Conservation (phyloP, 2,329 filamentous ascomycete genomes). For the Aspergillus pseudotamarii region DNA sequence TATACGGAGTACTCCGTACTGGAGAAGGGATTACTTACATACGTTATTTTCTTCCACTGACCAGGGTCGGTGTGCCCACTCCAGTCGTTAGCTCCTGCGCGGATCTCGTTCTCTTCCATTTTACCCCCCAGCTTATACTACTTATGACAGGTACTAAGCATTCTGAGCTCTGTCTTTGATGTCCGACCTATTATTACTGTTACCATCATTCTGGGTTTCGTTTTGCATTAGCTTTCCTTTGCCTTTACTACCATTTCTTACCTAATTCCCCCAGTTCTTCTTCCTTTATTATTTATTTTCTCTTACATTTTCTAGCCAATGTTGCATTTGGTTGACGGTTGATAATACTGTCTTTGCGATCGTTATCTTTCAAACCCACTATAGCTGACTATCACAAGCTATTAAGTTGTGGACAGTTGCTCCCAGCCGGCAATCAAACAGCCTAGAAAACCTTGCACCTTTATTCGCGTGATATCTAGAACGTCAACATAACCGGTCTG, state of each 20-base stretch:
- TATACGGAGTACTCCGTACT: constrained; percentile 2
- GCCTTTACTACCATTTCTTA: constrained; percentile 5
- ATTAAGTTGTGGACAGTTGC: not conserved
- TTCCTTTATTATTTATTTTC: constrained; percentile 1
- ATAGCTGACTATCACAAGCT: not conserved
- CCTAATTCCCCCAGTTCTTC: not conserved
- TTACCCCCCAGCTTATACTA: constrained; percentile 4
- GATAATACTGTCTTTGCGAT: constrained; percentile 4
- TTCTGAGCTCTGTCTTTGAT: constrained; percentile 9
- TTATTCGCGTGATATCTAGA: constrained; percentile 12
- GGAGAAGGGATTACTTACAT: constrained; percentile 4
- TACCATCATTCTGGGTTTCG: constrained; percentile 19
- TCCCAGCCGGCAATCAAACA: not conserved
- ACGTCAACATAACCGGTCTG: not conserved
- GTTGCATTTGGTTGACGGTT: constrained; percentile 11
- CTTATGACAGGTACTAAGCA: constrained; percentile 6
- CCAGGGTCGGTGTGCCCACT: constrained; percentile 9
- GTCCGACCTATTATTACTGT: constrained; percentile 14
- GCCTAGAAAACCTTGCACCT: constrained; percentile 1
- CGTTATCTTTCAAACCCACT: constrained; percentile 3
- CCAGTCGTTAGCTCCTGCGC: constrained; percentile 6
- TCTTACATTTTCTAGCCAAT: not conserved
- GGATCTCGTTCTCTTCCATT: constrained; percentile 6
- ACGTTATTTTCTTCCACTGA: constrained; percentile 4
- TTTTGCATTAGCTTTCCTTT: constrained; percentile 14